Evolutionary conservation across 1,284 basidiomycete species (phyloP).

Genomic region (Cerrena zonata): DNA sequence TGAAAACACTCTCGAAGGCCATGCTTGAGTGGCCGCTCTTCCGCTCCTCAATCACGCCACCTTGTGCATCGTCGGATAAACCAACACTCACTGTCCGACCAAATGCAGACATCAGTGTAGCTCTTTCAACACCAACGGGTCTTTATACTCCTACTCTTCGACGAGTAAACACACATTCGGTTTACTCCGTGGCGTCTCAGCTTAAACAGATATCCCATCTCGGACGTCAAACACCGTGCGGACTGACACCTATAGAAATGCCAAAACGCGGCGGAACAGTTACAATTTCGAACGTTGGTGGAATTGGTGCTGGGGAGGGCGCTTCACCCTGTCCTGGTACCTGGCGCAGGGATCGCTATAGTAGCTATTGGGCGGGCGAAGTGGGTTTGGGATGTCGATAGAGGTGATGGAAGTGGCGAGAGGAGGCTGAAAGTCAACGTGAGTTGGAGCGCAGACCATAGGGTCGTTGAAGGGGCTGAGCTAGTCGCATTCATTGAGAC

Average conservation of each 20-base stretch:
- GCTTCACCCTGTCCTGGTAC: conserved; percentile 79
- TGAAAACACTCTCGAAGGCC: conserved; percentile 79
- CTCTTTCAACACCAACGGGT: conserved; percentile 76
- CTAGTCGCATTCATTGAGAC: conserved; percentile 84
- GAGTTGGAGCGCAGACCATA: conserved; percentile 87
- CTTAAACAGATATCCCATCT: conserved; percentile 60
- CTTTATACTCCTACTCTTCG: conserved; percentile 82
- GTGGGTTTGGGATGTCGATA: conserved; percentile 72
- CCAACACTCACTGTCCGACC: conserved; percentile 67
- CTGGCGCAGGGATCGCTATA: conserved; percentile 86
- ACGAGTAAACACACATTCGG: conserved; percentile 50
- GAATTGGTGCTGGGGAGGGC: conserved; percentile 66
- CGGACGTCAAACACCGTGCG: conserved; percentile 61
- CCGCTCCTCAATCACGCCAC: conserved; percentile 61
- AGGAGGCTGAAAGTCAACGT: conserved; percentile 68
- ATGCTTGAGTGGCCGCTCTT: conserved; percentile 83
- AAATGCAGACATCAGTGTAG: conserved; percentile 67
- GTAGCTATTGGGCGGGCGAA: conserved; percentile 82
- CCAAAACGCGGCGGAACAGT: conserved; percentile 70
- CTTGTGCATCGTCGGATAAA: conserved; percentile 31
- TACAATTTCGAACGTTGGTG: conserved; percentile 84
- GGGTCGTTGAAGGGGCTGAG: conserved; percentile 90
- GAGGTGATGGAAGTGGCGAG: conserved; percentile 42
- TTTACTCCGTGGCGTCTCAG: conserved; percentile 63
- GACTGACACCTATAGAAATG: conserved; percentile 58